phyloP scores from a whole-genome alignment of 2,329 filamentous ascomycete species.

The Basipetospora chlamydospora region DNA sequence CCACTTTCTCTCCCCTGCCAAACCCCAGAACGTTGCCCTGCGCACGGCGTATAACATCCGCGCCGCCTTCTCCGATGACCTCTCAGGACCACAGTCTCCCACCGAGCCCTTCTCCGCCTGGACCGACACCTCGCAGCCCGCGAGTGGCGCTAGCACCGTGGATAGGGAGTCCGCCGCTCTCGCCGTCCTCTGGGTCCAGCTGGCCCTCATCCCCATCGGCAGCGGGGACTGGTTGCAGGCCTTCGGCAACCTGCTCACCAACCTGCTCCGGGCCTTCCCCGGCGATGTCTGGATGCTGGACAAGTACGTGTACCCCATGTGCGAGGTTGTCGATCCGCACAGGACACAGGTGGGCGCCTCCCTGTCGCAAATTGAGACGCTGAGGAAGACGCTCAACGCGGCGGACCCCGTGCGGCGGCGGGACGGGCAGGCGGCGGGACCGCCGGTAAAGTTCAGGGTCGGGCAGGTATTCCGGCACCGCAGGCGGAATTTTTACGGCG shows the following conservation, averaged over 20 bases:
- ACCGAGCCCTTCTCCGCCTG: slow-evolving; percentile 2
- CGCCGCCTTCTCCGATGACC: slow-evolving; percentile 20
- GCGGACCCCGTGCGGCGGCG: slow-evolving; percentile 23
- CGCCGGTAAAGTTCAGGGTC: slow-evolving; percentile 37
- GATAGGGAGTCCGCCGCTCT: slow-evolving; percentile 50
- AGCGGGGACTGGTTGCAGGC: slow-evolving; percentile 42
- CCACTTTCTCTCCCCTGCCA: slow-evolving; percentile 48
- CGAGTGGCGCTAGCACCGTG: slow-evolving; percentile 20
- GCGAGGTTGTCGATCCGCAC: slow-evolving; percentile 1
- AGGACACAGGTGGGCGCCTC: slow-evolving; percentile 9
- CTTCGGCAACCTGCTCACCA: slow-evolving; percentile 47
- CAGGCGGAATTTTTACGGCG: slow-evolving; percentile 63
- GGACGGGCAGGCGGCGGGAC: not conserved
- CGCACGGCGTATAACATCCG: slow-evolving; percentile 38
- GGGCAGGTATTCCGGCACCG: slow-evolving; percentile 77
- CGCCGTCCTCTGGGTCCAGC: slow-evolving; percentile 56
- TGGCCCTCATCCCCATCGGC: slow-evolving; percentile 36
- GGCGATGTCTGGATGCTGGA: slow-evolving; percentile 7
- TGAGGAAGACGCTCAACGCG: slow-evolving; percentile 16
- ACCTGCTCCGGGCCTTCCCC: slow-evolving; percentile 9
- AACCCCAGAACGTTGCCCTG: slow-evolving; percentile 52
- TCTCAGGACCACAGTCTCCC: slow-evolving; percentile 1
- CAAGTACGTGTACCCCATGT: slow-evolving; percentile 3
- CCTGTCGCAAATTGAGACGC: slow-evolving; percentile 14
- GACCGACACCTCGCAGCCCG: slow-evolving; percentile 13